phyloP scores from a whole-genome alignment of 106 monocot species.

The Iris macrosiphon region DNA sequence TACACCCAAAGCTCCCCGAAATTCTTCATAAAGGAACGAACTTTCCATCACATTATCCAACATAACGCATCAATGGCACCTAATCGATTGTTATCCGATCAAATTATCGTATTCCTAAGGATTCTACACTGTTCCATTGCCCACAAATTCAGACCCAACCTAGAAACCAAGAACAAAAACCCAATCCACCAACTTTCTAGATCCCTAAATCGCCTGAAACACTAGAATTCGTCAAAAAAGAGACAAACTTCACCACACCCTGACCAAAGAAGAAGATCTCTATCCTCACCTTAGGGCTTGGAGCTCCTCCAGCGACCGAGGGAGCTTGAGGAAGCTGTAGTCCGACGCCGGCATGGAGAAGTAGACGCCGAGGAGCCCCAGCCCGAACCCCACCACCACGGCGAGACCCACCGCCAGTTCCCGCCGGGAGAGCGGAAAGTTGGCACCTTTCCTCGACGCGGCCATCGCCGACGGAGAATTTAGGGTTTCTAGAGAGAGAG shows the following conservation, averaged over 20 bases:
- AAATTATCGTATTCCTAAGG: too few relatives aligned
- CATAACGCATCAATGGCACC: too few relatives aligned
- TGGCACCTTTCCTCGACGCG: slow-evolving; percentile 24
- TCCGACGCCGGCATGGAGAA: slow-evolving; percentile 82
- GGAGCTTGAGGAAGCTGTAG: slow-evolving; percentile 95
- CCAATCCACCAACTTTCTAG: not conserved
- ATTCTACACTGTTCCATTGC: too few relatives aligned
- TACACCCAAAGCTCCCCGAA: too few relatives aligned
- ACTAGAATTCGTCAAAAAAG: not conserved
- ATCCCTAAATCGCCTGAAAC: not conserved
- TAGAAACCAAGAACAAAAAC: too few relatives aligned
- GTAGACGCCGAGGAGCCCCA: slow-evolving; percentile 69
- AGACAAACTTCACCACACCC: not conserved
- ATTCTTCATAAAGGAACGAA: too few relatives aligned
- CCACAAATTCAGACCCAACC: too few relatives aligned
- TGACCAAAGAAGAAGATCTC: not conserved
- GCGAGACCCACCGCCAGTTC: slow-evolving; percentile 45
- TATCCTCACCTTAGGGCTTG: slow-evolving; percentile 54
- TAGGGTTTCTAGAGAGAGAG: slow-evolving; percentile 20
- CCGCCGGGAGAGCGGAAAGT: slow-evolving; percentile 43
- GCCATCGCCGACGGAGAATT: not conserved
- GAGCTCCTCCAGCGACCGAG: slow-evolving; percentile 72
- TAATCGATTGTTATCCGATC: too few relatives aligned
- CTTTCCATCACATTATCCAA: too few relatives aligned
- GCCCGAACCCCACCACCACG: slow-evolving; percentile 37